Evolutionary conservation across 345 rosid genomes (phyloP).

Genomic region (Eucalyptus regnans): DNA sequence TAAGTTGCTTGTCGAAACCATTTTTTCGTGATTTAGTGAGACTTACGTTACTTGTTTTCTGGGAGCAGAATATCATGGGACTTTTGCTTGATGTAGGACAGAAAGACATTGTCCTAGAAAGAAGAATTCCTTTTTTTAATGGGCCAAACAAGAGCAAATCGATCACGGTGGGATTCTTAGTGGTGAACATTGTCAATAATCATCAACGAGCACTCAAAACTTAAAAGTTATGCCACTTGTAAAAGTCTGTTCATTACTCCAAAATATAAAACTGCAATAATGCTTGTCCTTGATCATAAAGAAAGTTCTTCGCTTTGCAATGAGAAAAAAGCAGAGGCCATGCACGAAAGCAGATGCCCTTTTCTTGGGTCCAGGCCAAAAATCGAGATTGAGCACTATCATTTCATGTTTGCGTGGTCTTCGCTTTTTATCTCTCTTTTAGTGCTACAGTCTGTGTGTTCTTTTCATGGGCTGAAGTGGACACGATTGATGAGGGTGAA

Average conservation of each 20-base stretch:
- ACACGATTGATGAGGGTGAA: not conserved
- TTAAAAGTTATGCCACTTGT: not conserved
- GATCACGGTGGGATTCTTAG: not conserved
- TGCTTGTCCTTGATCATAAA: not conserved
- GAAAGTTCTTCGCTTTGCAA: not conserved
- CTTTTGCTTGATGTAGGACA: not conserved
- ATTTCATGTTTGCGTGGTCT: not conserved
- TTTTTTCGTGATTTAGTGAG: not conserved
- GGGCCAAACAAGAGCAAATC: not conserved
- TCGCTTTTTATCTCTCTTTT: not conserved
- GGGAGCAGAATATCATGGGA: not conserved
- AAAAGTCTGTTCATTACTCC: not conserved
- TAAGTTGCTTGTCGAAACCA: not conserved
- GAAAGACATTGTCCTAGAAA: not conserved
- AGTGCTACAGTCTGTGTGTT: not conserved
- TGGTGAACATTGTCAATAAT: not conserved
- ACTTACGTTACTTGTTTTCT: not conserved
- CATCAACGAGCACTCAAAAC: not conserved
- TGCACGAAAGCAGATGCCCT: not conserved
- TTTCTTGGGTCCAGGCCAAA: not conserved
- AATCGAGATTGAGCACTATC: not conserved
- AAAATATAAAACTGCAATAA: not conserved
- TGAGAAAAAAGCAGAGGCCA: not conserved
- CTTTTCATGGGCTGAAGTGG: not conserved
- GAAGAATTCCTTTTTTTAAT: not conserved